phyloP scores from a whole-genome alignment of 768 basidiomycete species.

The Tylopilus sp. region DNA sequence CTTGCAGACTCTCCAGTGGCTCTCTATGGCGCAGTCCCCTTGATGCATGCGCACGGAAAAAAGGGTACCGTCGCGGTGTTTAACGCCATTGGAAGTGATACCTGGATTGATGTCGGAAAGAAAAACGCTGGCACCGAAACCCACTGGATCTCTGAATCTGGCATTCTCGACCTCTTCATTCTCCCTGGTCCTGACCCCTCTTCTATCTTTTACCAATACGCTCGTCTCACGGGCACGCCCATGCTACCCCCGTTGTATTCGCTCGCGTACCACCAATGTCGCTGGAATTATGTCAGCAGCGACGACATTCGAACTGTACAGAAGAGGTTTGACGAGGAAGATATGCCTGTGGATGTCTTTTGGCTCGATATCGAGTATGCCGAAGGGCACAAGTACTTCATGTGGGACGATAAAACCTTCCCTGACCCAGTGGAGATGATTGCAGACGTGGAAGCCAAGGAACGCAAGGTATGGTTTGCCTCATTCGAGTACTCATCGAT shows the following conservation, averaged over 20 bases:
- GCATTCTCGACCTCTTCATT: slow-evolving; percentile 91
- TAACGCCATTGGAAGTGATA: slow-evolving; percentile 84
- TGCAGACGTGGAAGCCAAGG: slow-evolving; percentile 78
- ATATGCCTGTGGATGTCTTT: slow-evolving; percentile 93
- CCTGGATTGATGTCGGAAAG: slow-evolving; percentile 87
- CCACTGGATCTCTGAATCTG: slow-evolving; percentile 98
- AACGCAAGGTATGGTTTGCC: slow-evolving; percentile 63
- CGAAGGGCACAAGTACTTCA: slow-evolving; percentile 93
- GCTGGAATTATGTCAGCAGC: slow-evolving; percentile 96
- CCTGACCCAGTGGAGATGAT: slow-evolving; percentile 94
- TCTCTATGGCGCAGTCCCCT: slow-evolving; percentile 87
- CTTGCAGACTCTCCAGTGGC: slow-evolving; percentile 73
- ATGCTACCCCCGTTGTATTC: slow-evolving; percentile 90
- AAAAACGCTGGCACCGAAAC: slow-evolving; percentile 64
- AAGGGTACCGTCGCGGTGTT: slow-evolving; percentile 90
- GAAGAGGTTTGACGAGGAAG: slow-evolving; percentile 85
- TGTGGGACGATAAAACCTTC: slow-evolving; percentile 92
- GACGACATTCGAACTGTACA: slow-evolving; percentile 85
- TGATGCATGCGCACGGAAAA: slow-evolving; percentile 89
- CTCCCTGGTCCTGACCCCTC: slow-evolving; percentile 86
- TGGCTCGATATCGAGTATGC: slow-evolving; percentile 98
- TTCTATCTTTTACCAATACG: slow-evolving; percentile 83
- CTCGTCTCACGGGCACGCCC: slow-evolving; percentile 77
- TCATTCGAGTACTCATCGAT: neutral
- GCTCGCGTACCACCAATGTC: slow-evolving; percentile 93